Base-by-base conservation (phyloP, 106 monocot species). In the Dactylorhiza incarnata region DNA sequence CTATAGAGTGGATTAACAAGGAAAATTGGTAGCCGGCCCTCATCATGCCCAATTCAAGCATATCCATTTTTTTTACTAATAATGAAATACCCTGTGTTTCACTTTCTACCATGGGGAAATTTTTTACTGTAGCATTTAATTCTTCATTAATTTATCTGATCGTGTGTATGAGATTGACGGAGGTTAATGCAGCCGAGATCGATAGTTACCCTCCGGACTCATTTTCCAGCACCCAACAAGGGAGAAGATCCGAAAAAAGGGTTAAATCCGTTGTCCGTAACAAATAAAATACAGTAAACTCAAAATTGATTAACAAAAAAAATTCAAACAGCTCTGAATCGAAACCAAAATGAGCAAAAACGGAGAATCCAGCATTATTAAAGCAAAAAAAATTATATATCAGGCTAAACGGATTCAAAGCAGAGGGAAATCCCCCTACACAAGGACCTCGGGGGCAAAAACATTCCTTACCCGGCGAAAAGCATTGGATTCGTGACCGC, bases 381-480 rank as follows among this genome's bases (percentile, higher is more conserved):
- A 2, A 23, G 46, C 37, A 6, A 55, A 53, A 20, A 44, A 71
- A 7, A 19, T 8, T 11, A 1, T 5, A 72, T 2, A 20, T 9
- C 45, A 6, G 10, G 45, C 37, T 0, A 37, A 44, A 52, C 46
- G 10, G 56, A 45, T 56, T 78, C 14, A 20, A 20, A 71, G 10
- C 49, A 73, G 50, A 56, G 1, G 55, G 29, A 54, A 16, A 17
- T 5, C 46, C 16, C 53, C n/a, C 0, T 45, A 7, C 54, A 10
- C 7, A 76, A 49, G n/a, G 14, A 47, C 4, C 29, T 20, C 55
- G 72, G 45, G 1, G 54, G 55, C 65, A 63, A 20, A 37, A 69
- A 46, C 19, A 19, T 9, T 43, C 59, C 9, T 25, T 79, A 95
- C 95, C 88, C 95, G 75, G 67, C 76, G 82, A 54, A 87, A 93